Conservation (phyloP, 345 rosid genomes). For the Salix suchowensis region DNA sequence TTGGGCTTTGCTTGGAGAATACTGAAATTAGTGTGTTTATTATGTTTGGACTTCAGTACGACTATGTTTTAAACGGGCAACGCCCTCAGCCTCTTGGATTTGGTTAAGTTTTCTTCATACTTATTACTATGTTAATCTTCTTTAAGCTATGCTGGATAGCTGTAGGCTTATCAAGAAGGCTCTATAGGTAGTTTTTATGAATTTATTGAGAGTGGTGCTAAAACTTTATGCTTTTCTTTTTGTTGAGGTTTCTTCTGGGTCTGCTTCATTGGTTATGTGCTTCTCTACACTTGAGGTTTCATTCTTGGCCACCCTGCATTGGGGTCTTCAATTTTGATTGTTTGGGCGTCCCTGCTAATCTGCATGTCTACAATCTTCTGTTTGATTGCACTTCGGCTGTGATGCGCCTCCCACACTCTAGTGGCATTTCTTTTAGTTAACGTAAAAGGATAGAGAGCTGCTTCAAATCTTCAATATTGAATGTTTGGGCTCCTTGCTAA, state of each 20-base stretch:
- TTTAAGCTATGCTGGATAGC: conserved; percentile 34
- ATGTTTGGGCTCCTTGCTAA: conserved; percentile 30
- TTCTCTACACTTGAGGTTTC: conserved; percentile 66
- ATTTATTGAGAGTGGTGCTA: conserved; percentile 46
- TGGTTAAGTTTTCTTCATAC: conserved; percentile 69
- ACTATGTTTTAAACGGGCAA: conserved; percentile 58
- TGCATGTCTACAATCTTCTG: conserved; percentile 52
- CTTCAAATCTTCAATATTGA: conserved; percentile 31
- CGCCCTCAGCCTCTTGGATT: conserved; percentile 51
- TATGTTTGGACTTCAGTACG: conserved; percentile 57
- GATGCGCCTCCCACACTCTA: conserved; percentile 41
- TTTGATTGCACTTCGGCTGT: conserved; percentile 47
- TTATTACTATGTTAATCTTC: conserved; percentile 40
- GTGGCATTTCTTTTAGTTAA: conserved; percentile 47
- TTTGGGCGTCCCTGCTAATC: conserved; percentile 40
- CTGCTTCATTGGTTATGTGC: conserved; percentile 87
- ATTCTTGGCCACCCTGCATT: conserved; percentile 51
- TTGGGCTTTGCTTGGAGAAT: conserved; percentile 19
- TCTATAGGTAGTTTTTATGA: conserved; percentile 28
- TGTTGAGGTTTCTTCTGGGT: conserved; percentile 89
- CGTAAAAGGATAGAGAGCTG: conserved; percentile 50
- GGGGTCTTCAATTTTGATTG: conserved; percentile 65
- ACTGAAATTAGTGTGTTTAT: conserved; percentile 48
- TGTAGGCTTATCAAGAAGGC: conserved; percentile 25
- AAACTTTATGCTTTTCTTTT: conserved; percentile 58